A percentile compares a stretch with the other conserved stretches of the same genome.
Conservation (phyloP, 2,329 filamentous ascomycete species). For the Botrytis byssoidea region DNA sequence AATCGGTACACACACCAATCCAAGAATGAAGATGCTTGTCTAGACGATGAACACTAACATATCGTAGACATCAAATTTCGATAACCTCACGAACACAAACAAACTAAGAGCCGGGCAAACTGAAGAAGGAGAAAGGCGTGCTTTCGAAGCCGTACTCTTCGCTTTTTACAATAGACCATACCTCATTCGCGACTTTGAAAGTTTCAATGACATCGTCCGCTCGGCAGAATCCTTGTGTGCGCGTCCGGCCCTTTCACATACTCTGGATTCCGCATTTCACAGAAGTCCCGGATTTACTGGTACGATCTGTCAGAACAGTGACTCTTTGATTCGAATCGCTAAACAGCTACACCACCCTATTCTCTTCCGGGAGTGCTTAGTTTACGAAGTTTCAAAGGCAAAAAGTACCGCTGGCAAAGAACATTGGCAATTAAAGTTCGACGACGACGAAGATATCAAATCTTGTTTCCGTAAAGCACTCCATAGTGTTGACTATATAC, state of each 20-base stretch:
- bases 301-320: background rate
- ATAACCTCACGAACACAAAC: background rate
- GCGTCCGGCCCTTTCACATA: constrained; percentile 13
- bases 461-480: background rate
- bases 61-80: background rate
- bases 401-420: background rate
- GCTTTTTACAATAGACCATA: constrained; percentile 25
- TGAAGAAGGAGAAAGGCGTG: background rate
- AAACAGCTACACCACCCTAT: constrained; percentile 10
- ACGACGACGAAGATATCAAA: background rate
- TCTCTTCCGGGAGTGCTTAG: constrained; percentile 16
- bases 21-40: background rate
- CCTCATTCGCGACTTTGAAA: background rate
- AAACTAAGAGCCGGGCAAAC: background rate
- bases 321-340: background rate
- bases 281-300: background rate
- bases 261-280: background rate
- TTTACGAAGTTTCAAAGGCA: background rate
- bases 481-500: background rate
- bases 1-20: background rate
- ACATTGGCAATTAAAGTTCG: background rate
- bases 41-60: background rate
- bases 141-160: constrained; percentile 24
- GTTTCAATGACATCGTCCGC: constrained; percentile 17
- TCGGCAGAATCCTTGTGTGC: constrained; percentile 24